Conservation (phyloP, 164 flowering plant genomes). For the Chloranthus sessilifolius region DNA sequence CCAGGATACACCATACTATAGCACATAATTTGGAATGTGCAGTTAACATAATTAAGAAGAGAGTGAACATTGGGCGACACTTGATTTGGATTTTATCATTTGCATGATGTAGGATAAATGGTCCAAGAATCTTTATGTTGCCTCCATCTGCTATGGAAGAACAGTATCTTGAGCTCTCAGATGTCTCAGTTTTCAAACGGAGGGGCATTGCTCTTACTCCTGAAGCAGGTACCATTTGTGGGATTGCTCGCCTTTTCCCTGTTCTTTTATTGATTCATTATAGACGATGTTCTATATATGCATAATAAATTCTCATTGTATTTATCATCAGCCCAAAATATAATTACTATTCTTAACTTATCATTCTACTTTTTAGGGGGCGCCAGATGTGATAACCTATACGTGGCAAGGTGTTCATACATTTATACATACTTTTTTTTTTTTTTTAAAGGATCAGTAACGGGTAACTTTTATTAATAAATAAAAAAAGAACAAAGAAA, state of each 20-base stretch:
- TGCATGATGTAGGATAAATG: slow-evolving; percentile 45
- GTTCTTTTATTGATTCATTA: not conserved
- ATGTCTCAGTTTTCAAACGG: not conserved
- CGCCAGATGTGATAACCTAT: too few species aligned
- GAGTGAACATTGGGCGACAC: not conserved
- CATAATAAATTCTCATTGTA: not conserved
- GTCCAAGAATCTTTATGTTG: slow-evolving; percentile 42
- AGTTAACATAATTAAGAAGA: too few species aligned
- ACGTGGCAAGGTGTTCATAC: too few species aligned
- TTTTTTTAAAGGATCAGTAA: too few species aligned
- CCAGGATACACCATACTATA: not conserved
- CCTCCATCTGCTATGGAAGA: slow-evolving; percentile 48
- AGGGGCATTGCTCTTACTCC: not conserved
- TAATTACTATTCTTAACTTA: not conserved
- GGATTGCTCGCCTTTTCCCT: not conserved
- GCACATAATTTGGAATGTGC: not conserved
- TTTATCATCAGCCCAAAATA: not conserved
- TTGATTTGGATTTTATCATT: not conserved
- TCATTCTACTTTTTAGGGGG: too few species aligned
- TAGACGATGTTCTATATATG: not conserved
- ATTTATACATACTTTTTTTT: too few species aligned
- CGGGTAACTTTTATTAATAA: too few species aligned
- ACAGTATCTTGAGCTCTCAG: slow-evolving; percentile 37
- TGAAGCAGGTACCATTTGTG: not conserved
- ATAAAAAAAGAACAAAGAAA: too few species aligned